Evolutionary conservation across 768 basidiomycete species (phyloP), one percentile per base, ranked within the genome.

Genomic region (Lepiota venenata): DNA sequence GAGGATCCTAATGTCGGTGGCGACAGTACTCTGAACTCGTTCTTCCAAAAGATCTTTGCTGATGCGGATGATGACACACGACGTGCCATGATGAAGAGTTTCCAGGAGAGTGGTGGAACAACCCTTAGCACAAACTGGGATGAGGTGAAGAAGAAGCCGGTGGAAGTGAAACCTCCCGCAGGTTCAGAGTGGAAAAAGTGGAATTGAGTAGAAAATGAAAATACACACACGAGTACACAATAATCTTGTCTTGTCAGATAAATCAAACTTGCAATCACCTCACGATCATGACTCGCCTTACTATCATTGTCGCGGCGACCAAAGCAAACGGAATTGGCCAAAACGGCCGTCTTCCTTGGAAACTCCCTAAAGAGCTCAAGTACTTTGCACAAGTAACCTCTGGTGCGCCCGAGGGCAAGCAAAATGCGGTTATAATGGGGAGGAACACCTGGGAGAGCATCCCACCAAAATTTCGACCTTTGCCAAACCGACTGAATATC

Each of bases 381-480:
- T 97, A 96, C 70, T 99, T 99, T 67, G 85, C 87, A n/a, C 77
- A 80, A 50, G 85, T 87, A 66, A 91, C 91, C 29, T 81, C 82
- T 5, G 71, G 67, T 37, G 80, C 84, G 29, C 82, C 84, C 5
- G 69, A 76, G 36, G 78, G 74, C 5, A 66, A 63, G 42, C 72
- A 66, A 55, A 98, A 98, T 69, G 83, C 81, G 1, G 87, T 98
- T 16, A 73, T 98, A 52, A 98, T 99, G 96, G 97, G 97, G 11
- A 80, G 96, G 52, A 93, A 91, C 64, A 96, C 94, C 12, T 99
- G 97, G 97, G 93, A 98, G 71, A 91, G 91, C 66, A 98, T 99
- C 51, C 96, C 97, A 7, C 59, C 64, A 16, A 90, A 84, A 66
- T 90, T 88, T 71, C 78, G 89, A 58, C 97, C 97, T 4, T 77